A percentile compares a stretch with the other conserved stretches of the same genome.
These are phyloP conservation scores for Gleditsia sinensis DNA, from an alignment of 306 rosid genomes.

Conservation along the genomic window DNA sequence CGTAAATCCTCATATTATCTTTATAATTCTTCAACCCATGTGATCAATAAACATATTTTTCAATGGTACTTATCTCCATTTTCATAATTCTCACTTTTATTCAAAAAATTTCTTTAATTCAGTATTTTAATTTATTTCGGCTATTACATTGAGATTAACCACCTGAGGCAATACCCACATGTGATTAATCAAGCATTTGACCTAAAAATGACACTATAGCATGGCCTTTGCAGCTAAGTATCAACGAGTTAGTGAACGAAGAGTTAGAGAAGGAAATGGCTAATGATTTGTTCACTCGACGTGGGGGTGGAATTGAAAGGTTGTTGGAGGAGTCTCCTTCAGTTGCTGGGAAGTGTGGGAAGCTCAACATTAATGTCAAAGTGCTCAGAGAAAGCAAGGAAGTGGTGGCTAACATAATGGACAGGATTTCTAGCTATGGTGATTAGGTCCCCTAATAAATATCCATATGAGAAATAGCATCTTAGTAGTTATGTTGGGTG, in stretches of 20 bases:
- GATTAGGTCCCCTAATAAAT: neutral
- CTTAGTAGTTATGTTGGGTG: too few relatives aligned
- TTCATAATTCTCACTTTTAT: too few relatives aligned
- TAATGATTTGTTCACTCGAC: constrained; percentile 22
- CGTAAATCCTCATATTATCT: too few relatives aligned
- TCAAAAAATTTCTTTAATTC: too few relatives aligned
- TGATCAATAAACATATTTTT: too few relatives aligned
- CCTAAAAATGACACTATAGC: constrained; percentile 45
- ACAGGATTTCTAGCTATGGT: constrained; percentile 32
- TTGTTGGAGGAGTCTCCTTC: constrained; percentile 54
- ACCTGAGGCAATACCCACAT: constrained; percentile 8
- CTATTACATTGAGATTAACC: constrained; percentile 41
- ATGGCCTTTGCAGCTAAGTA: constrained; percentile 39
- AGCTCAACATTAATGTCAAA: constrained; percentile 34
- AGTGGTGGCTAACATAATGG: constrained; percentile 32
- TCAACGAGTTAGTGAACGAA: constrained; percentile 36
- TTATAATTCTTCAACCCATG: too few relatives aligned
- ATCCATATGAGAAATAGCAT: too few relatives aligned
- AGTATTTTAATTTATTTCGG: too few relatives aligned
- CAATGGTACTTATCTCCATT: too few relatives aligned
- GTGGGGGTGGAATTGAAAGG: constrained; percentile 50
- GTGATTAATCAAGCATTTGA: constrained; percentile 50
- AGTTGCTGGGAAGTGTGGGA: constrained; percentile 40
- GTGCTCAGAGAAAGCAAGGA: constrained; percentile 45
- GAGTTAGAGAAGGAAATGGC: constrained; percentile 49